A percentile compares a stretch with the other conserved stretches of the same genome.
phyloP scores from a whole-genome alignment of 495 filamentous ascomycete species.

The Penicillium fimorum region DNA sequence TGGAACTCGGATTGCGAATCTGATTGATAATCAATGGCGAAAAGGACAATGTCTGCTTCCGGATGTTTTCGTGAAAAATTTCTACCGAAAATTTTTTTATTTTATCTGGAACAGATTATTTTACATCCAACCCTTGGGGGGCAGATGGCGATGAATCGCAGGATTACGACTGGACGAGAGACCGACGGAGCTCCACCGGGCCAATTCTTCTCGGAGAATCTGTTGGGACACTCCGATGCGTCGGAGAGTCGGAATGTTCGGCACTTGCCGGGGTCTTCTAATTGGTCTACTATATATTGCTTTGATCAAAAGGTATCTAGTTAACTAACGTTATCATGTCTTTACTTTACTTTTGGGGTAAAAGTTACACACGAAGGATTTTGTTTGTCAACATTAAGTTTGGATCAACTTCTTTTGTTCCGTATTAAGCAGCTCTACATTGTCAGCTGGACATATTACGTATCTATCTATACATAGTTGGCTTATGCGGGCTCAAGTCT shows the following conservation, averaged over 20 bases:
- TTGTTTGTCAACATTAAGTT: too few species aligned
- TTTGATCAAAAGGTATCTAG: too few species aligned
- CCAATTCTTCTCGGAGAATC: constrained; percentile 19
- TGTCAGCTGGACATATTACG: too few species aligned
- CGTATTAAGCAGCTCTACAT: too few species aligned
- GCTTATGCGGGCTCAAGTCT: too few species aligned
- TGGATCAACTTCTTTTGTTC: too few species aligned
- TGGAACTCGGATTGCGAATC: constrained; percentile 6
- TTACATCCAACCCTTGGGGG: constrained; percentile 3
- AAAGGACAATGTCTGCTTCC: background rate
- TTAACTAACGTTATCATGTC: too few species aligned
- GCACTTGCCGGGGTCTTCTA: background rate
- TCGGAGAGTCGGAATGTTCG: constrained; percentile 25
- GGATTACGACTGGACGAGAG: constrained; percentile 18
- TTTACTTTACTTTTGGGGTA: too few species aligned
- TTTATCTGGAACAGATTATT: background rate
- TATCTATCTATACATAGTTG: too few species aligned
- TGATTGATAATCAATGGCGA: constrained; percentile 13
- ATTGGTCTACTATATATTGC: background rate
- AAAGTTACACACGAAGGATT: too few species aligned
- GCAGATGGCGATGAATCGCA: constrained; percentile 20
- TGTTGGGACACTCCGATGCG: constrained; percentile 14
- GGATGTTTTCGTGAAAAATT: constrained; percentile 5
- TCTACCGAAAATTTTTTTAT: background rate
- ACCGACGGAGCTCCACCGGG: constrained; percentile 19